Base-by-base conservation (phyloP, 176 grass and related monocot genomes). In the Metroxylon sagu region DNA sequence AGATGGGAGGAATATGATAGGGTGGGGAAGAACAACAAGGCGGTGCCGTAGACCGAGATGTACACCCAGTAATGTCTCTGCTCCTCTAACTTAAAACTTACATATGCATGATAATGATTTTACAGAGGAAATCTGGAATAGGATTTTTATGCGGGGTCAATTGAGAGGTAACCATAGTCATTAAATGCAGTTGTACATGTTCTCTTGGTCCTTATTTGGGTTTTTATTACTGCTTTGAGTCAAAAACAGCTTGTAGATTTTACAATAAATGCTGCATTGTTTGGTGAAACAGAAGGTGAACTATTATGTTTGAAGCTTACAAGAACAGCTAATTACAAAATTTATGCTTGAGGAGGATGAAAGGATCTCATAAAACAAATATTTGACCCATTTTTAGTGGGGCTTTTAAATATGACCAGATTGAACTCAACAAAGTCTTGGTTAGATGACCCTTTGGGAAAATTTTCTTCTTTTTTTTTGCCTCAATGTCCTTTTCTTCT, bases 1-100 rank as follows among this genome's bases (percentile, higher is more conserved):
- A 1, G 68, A 74, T 64, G 87, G 43, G 5, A 67, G 18, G 1
- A 71, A 59, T 15, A 76, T 76, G 25, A 64, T 78, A 6, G 80
- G 79, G 25, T 90, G 87, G 87, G 87, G 87, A 71, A 81, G 80
- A 59, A 90, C 83, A 35, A 90, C 82, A 28, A 78, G 87, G 28
- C 76, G 87, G 3, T 90, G 87, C 70, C 71, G 82, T 35, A 64
- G 83, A 49, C 79, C 62, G 49, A 86, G 87, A 71, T 83, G 69
- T 21, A 68, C 75, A 1, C 65, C 83, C 1, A 48, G 30, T 16
- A 86, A 77, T 68, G 25, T 78, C 25, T 64, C 63, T 5, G 60
- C 78, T 74, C 72, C 39, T 68, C 54, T 76, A 74, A 55, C 56
- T 48, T 86, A 29, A 68, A 53, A 53, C 16, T 16, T 18, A 25